Evolutionary conservation across 257 asterid genomes (phyloP).

Genomic region (Penstemon newberryi): DNA sequence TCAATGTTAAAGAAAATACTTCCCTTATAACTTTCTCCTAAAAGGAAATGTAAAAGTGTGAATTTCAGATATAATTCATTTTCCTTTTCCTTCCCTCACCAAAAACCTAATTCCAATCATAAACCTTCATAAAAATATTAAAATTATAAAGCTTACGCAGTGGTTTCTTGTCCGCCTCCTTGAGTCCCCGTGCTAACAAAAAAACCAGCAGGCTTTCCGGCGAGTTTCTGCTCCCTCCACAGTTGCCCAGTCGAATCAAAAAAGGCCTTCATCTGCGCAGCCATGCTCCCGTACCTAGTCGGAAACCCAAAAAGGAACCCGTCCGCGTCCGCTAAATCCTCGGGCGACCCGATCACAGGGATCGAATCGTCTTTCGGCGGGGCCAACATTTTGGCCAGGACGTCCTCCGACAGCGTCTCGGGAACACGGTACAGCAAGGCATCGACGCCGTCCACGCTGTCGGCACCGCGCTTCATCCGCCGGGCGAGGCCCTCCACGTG

Average conservation of each 20-base stretch:
- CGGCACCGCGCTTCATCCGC: constrained; percentile 82
- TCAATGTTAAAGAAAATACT: no score
- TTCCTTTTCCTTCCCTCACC: not conserved
- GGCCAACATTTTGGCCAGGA: constrained; percentile 66
- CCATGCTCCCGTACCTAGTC: constrained; percentile 91
- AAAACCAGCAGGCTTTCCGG: constrained; percentile 96
- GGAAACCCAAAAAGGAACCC: constrained; percentile 93
- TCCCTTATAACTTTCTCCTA: no score
- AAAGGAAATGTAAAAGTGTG: no score
- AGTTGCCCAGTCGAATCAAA: constrained; percentile 82
- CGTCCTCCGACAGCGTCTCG: constrained; percentile 70
- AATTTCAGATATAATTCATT: not conserved
- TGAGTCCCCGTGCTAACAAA: constrained; percentile 99
- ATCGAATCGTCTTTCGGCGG: constrained; percentile 71
- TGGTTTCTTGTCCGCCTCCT: constrained; percentile 99
- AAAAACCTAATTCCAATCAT: no score
- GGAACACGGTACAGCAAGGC: constrained; percentile 76
- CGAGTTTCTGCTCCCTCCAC: constrained; percentile 89
- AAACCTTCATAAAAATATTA: not conserved
- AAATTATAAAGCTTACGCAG: constrained; percentile 64
- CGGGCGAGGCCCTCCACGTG: constrained; percentile 88
- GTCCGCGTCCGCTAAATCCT: constrained; percentile 61
- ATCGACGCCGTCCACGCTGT: constrained; percentile 68
- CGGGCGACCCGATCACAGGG: constrained; percentile 58
- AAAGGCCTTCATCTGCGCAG: constrained; percentile 97